These are phyloP conservation scores for Xerocomus brunneocitrinus DNA, from an alignment of 768 basidiomycete species.

Conservation along the genomic window DNA sequence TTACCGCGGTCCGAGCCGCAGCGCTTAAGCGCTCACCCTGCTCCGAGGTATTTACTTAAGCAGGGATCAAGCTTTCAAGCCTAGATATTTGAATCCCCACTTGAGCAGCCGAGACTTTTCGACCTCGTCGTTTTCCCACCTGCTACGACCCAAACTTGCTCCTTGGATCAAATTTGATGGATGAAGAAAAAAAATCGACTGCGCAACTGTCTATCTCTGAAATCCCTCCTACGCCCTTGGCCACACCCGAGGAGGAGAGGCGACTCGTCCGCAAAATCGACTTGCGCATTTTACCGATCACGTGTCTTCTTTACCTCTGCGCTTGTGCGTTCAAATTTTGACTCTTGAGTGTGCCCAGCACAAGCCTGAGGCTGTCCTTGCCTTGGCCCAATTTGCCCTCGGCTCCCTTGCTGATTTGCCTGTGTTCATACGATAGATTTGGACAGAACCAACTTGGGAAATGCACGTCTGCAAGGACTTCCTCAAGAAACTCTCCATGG, in stretches of 20 bases:
- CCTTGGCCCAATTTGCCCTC: not conserved
- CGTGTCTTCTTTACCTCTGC: conserved; percentile 69
- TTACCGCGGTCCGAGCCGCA: too few relatives aligned
- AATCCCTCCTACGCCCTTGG: conserved; percentile 8
- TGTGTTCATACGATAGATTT: conserved; percentile 34
- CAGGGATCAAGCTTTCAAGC: not conserved
- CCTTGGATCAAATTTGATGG: conserved; percentile 6
- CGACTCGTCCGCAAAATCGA: conserved; percentile 37
- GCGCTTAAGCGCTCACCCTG: too few relatives aligned
- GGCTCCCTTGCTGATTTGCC: conserved; percentile 1
- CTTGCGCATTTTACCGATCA: conserved; percentile 41
- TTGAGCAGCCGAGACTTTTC: not conserved
- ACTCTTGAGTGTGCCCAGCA: not conserved
- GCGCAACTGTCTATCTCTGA: not conserved
- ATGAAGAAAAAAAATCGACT: conserved; percentile 15
- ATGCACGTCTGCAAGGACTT: conserved; percentile 74
- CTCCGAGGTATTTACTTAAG: too few relatives aligned
- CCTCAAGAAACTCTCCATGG: conserved; percentile 60
- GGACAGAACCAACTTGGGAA: conserved; percentile 75
- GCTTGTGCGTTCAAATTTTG: conserved; percentile 49
- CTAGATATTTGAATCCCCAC: not conserved
- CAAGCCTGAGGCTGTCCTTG: not conserved
- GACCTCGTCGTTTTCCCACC: not conserved
- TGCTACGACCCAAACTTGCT: not conserved
- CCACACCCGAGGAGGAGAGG: conserved; percentile 32